Evolutionary conservation across 1,284 basidiomycete species (phyloP).

Genomic region (Cryptococcus sp.): DNA sequence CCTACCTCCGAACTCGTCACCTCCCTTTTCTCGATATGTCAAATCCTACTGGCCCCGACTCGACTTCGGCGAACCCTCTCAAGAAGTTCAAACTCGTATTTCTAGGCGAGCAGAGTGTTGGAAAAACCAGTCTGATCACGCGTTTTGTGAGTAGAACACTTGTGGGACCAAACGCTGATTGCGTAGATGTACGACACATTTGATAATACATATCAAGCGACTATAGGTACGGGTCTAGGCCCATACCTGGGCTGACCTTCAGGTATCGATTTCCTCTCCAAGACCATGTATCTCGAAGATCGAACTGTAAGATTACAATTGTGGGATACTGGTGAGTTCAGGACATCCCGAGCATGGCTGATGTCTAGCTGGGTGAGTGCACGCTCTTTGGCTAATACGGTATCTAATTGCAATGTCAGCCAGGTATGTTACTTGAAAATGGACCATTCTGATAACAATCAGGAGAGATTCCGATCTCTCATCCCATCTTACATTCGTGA

Average conservation of each 20-base stretch:
- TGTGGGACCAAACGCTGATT: neutral
- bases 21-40: neutral
- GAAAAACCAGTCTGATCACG: conserved; percentile 97
- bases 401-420: neutral
- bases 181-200: conserved; percentile 99
- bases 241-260: neutral
- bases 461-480: conserved; percentile 96
- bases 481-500: conserved; percentile 99
- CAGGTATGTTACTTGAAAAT: conserved; percentile 3
- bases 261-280: conserved; percentile 96
- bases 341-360: conserved; percentile 5
- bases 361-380: conserved; percentile 32
- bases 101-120: conserved; percentile 86
- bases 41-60: neutral
- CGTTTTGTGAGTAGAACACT: conserved; percentile 54
- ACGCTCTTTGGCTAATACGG: neutral
- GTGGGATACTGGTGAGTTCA: conserved; percentile 86
- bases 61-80: conserved; percentile 54
- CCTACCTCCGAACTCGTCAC: too few species aligned
- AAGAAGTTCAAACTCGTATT: conserved; percentile 96
- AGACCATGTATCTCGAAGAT: conserved; percentile 99
- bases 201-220: conserved; percentile 99
- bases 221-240: conserved; percentile 61
- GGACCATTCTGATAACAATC: neutral
- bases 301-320: conserved; percentile 94